phyloP scores from a whole-genome alignment of 257 asterid genomes.

The Leonotis leonurus region DNA sequence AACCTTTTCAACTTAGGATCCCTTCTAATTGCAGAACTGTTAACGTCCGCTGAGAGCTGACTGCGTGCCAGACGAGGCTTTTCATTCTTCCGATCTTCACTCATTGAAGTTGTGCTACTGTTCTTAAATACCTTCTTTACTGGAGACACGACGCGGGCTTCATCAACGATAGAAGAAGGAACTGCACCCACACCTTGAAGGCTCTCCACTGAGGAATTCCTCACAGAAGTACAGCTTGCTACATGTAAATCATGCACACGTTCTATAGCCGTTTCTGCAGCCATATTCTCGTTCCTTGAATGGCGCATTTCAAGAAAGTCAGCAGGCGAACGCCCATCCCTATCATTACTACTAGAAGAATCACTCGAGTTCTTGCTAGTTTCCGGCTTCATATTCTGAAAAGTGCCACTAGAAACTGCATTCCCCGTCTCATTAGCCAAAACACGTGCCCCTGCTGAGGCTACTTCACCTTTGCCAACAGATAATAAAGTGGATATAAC shows the following conservation, averaged over 20 bases:
- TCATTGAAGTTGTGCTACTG: not conserved
- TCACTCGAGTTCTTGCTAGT: not conserved
- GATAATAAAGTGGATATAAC: conserved; percentile 32
- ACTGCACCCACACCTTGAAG: not conserved
- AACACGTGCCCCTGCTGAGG: not conserved
- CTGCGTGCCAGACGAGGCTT: conserved; percentile 9
- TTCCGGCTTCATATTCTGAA: conserved; percentile 12
- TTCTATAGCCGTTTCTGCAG: conserved; percentile 13
- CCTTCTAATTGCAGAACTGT: conserved; percentile 11
- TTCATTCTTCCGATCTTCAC: not conserved
- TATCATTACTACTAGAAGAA: not conserved
- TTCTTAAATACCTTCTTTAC: not conserved
- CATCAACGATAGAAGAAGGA: conserved; percentile 4
- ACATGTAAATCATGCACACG: not conserved
- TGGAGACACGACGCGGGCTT: not conserved
- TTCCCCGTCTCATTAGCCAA: conserved; percentile 5
- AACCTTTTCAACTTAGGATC: conserved; percentile 16
- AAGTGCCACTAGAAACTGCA: not conserved
- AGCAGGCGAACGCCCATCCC: conserved; percentile 3
- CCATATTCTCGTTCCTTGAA: conserved; percentile 6
- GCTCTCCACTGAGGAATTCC: conserved; percentile 4
- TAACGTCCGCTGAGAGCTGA: not conserved
- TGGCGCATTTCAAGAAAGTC: conserved; percentile 8
- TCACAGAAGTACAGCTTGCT: not conserved
- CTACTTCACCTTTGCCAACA: conserved; percentile 25